Evolutionary conservation across 2,329 filamentous ascomycete genomes (phyloP).

Genomic region (Hypoxylon sp.): DNA sequence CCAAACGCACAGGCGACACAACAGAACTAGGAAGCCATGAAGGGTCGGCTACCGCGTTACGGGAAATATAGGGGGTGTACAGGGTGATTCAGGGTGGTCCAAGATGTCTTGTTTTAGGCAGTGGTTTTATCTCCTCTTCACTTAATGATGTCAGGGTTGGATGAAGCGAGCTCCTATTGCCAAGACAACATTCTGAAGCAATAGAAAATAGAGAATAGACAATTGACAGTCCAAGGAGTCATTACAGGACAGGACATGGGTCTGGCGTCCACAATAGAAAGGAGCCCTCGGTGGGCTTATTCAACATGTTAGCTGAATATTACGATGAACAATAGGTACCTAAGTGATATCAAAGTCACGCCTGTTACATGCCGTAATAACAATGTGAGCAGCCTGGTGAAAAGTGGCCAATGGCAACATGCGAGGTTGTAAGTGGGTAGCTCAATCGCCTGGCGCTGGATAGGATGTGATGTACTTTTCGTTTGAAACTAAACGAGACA

Average conservation of each 20-base stretch:
- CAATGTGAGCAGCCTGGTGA: conserved; percentile 4
- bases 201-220: conserved; percentile 7
- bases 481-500: conserved; percentile 28
- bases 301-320: conserved; percentile 17
- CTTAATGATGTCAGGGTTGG: conserved; percentile 1
- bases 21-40: conserved; percentile 19
- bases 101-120: conserved; percentile 1
- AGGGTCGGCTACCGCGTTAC: conserved; percentile 22
- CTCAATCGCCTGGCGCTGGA: conserved; percentile 18
- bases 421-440: not conserved
- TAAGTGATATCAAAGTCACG: not conserved
- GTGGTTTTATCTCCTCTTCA: conserved; percentile 6
- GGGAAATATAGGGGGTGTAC: conserved; percentile 18
- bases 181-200: conserved; percentile 9
- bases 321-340: not conserved
- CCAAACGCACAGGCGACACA: conserved; percentile 38
- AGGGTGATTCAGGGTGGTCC: conserved; percentile 1
- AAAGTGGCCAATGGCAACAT: conserved; percentile 22
- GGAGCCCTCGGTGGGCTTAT: not conserved
- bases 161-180: conserved; percentile 8
- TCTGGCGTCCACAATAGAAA: conserved; percentile 14
- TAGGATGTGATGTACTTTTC: conserved; percentile 29
- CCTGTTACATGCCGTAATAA: conserved; percentile 1
- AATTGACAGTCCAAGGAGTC: not conserved
- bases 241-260: conserved; percentile 15